These are phyloP conservation scores for Neovahlkampfia damariscottae DNA, from an alignment of 78 protist species.

Conservation along the genomic window DNA sequence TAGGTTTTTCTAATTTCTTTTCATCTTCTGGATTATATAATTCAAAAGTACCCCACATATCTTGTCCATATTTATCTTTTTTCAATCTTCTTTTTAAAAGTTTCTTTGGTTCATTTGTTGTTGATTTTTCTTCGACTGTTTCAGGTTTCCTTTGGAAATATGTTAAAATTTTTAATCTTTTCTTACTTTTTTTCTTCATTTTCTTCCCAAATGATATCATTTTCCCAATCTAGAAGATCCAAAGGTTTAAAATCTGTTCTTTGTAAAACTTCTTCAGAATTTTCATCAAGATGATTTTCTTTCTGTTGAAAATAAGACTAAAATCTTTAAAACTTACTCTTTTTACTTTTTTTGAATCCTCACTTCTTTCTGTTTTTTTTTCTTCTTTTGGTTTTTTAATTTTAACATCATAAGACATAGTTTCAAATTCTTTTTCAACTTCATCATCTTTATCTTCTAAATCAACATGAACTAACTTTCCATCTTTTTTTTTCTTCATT, in stretches of 20 bases:
- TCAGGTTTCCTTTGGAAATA: too few species aligned
- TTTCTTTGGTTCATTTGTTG: too few species aligned
- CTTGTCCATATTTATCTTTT: too few species aligned
- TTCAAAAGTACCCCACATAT: too few species aligned
- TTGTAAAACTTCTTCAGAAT: not conserved
- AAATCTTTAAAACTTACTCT: not conserved
- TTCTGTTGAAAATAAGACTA: not conserved
- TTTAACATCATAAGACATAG: too few species aligned
- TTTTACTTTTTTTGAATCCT: not conserved
- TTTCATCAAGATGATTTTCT: not conserved
- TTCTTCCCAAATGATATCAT: not conserved
- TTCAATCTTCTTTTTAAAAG: too few species aligned
- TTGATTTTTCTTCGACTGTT: too few species aligned
- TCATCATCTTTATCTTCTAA: not conserved
- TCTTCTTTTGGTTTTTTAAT: not conserved
- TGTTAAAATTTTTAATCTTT: too few species aligned
- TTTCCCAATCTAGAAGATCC: not conserved
- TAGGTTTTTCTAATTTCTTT: too few species aligned
- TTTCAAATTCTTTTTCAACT: too few species aligned
- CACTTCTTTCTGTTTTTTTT: not conserved
- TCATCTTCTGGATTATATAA: too few species aligned
- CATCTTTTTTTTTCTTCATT: not conserved
- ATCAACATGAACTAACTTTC: not conserved
- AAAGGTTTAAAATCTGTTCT: not conserved
- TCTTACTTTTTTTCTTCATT: too few species aligned